Conservation (phyloP, 2,329 filamentous ascomycete species). For the Alternaria ventricosa region DNA sequence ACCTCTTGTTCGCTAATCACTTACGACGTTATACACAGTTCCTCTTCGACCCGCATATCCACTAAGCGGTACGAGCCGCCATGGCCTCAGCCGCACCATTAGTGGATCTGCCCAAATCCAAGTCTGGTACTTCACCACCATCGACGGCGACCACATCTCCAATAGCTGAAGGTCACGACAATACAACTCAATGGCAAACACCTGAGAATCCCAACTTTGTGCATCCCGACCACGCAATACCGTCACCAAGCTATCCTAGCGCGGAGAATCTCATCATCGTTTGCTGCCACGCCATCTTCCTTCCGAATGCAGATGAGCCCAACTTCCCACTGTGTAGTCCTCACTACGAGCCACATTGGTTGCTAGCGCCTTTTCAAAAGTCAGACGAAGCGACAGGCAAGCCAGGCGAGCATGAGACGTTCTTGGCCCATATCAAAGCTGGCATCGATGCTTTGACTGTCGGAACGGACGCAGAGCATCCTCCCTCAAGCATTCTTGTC, state of each 20-base stretch:
- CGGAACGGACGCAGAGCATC: constrained; percentile 50
- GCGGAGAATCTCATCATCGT: constrained; percentile 71
- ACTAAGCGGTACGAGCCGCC: constrained; percentile 11
- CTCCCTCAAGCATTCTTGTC: constrained; percentile 58
- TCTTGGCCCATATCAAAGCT: constrained; percentile 74
- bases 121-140: constrained; percentile 17
- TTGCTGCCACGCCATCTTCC: constrained; percentile 84
- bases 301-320: constrained; percentile 33
- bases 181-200: constrained; percentile 3
- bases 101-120: constrained; percentile 41
- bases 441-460: constrained; percentile 63
- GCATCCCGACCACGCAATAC: constrained; percentile 39
- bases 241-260: constrained; percentile 31
- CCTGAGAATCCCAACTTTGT: constrained; percentile 28
- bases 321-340: constrained; percentile 39
- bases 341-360: constrained; percentile 56
- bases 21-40: constrained; percentile 2
- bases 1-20: not conserved
- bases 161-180: constrained; percentile 5
- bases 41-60: constrained; percentile 9
- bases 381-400: constrained; percentile 48
- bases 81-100: constrained; percentile 42
- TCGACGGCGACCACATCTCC: constrained; percentile 12
- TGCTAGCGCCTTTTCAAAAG: constrained; percentile 76
- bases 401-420: constrained; percentile 77